These are phyloP conservation scores for Kwoniella shivajii DNA, from an alignment of 1,284 basidiomycete genomes.

Conservation along the genomic window DNA sequence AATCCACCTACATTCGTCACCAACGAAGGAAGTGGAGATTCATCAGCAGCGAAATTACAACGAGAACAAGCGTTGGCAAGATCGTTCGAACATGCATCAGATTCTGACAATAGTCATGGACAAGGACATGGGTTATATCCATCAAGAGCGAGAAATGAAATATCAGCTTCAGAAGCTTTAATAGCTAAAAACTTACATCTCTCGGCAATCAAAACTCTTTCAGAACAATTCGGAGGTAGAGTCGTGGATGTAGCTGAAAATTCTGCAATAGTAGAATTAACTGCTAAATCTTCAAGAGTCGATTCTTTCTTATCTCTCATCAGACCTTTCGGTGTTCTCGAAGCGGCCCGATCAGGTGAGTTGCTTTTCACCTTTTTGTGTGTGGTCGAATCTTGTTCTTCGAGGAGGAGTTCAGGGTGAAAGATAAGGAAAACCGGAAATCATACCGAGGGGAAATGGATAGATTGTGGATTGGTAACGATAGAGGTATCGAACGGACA, in stretches of 20 bases:
- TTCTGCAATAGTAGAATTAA: constrained; percentile 91
- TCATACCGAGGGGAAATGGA: too few relatives aligned
- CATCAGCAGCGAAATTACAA: constrained; percentile 61
- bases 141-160: constrained; percentile 26
- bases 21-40: constrained; percentile 17
- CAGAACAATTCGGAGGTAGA: constrained; percentile 86
- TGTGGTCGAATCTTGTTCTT: neutral
- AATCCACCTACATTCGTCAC: constrained; percentile 37
- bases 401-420: too few relatives aligned
- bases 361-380: constrained; percentile 16
- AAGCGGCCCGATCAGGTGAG: constrained; percentile 86
- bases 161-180: constrained; percentile 71
- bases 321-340: constrained; percentile 92
- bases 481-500: neutral
- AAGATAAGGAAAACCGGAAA: too few relatives aligned
- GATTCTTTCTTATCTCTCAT: constrained; percentile 91
- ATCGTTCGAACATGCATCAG: constrained; percentile 68
- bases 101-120: constrained; percentile 27
- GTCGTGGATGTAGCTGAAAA: constrained; percentile 95
- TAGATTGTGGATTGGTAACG: neutral
- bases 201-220: constrained; percentile 78
- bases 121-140: constrained; percentile 43
- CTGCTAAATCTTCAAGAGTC: constrained; percentile 86
- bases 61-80: constrained; percentile 71
- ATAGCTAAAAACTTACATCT: constrained; percentile 88